Evolutionary conservation across 208 protist species (phyloP).

Genomic region (Giardia muris): DNA sequence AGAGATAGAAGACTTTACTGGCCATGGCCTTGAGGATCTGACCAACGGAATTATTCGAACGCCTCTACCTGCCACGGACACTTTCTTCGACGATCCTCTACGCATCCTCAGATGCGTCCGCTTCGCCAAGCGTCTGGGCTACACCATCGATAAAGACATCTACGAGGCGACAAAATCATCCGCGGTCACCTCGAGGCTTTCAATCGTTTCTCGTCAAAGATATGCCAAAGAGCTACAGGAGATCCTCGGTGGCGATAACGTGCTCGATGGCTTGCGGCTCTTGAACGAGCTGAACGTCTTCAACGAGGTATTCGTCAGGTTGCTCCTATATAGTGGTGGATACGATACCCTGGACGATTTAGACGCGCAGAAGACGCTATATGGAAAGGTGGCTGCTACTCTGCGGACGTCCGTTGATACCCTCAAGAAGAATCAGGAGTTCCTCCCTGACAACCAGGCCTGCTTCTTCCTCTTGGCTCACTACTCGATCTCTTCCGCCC

Average conservation of each 20-base stretch:
- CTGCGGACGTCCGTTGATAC: no score
- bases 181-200: background rate
- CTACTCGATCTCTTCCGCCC: no score
- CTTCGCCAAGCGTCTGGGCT: conserved; percentile 35
- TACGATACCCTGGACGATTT: no score
- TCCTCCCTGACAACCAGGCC: no score
- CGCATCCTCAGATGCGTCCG: conserved; percentile 46
- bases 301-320: background rate
- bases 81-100: conserved; percentile 50
- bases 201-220: background rate
- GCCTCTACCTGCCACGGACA: conserved; percentile 41
- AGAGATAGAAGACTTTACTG: conserved; percentile 40
- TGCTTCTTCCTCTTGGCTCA: no score
- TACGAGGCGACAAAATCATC: background rate
- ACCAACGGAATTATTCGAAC: conserved; percentile 33
- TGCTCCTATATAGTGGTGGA: no score
- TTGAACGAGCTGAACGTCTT: background rate
- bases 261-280: background rate
- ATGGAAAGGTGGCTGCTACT: no score
- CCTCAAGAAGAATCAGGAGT: no score
- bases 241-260: background rate
- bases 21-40: conserved; percentile 28
- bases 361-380: no score
- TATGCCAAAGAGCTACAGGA: background rate
- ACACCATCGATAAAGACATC: background rate